phyloP scores from a whole-genome alignment of 192 early-diverging fungal species.

The Backusella morwellensis region DNA sequence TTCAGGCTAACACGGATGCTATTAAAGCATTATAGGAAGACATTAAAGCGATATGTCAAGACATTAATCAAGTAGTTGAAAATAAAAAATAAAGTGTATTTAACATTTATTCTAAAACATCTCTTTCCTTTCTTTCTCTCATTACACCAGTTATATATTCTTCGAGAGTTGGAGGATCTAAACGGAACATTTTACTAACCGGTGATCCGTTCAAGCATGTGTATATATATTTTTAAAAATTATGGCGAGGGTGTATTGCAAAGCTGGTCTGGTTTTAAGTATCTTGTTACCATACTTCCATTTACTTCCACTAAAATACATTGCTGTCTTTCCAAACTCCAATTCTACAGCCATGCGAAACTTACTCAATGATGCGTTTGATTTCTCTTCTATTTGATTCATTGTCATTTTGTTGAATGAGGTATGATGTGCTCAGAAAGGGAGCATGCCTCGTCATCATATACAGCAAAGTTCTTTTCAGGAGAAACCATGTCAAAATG shows the following conservation, averaged over 20 bases:
- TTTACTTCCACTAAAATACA: not conserved
- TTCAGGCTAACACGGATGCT: not conserved
- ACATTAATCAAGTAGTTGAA: not conserved
- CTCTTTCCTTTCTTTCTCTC: not conserved
- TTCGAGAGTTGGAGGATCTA: not conserved
- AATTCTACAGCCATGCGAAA: not conserved
- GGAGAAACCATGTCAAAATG: not conserved
- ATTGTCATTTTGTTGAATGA: not conserved
- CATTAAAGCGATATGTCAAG: not conserved
- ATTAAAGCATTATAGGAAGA: not conserved
- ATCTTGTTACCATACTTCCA: not conserved
- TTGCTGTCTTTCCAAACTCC: not conserved
- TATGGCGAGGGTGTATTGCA: not conserved
- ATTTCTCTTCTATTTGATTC: not conserved
- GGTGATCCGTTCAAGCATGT: not conserved
- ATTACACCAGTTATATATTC: not conserved
- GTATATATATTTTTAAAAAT: not conserved
- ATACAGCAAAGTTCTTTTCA: not conserved
- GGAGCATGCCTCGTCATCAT: constrained; percentile 7
- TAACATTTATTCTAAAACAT: not conserved
- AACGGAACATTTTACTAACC: not conserved
- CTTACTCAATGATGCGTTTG: not conserved
- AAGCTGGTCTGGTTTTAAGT: not conserved
- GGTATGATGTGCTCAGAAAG: not conserved
- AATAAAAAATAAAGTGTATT: not conserved